These are phyloP conservation scores for Alternaria arbusti DNA, from an alignment of 2,329 filamentous ascomycete species.

Conservation along the genomic window DNA sequence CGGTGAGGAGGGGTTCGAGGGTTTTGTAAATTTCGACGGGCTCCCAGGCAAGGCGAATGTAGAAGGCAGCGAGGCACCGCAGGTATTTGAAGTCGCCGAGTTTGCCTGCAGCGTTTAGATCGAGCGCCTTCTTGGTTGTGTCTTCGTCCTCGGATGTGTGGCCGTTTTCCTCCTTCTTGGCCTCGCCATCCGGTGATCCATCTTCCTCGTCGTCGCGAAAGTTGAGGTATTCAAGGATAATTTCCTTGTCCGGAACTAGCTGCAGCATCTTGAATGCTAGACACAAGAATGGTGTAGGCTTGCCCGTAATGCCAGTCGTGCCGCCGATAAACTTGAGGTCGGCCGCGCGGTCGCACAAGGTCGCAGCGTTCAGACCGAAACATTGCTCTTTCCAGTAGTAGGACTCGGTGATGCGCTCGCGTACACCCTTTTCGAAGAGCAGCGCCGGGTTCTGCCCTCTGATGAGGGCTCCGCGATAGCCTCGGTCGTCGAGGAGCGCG, in stretches of 20 bases:
- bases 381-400: conserved; percentile 99
- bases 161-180: conserved; percentile 28
- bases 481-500: conserved; percentile 85
- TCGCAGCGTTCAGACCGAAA: conserved; percentile 86
- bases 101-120: conserved; percentile 38
- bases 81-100: conserved; percentile 72
- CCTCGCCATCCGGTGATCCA: conserved; percentile 41
- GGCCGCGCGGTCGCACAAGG: conserved; percentile 85
- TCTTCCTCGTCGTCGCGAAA: conserved; percentile 51
- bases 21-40: conserved; percentile 79
- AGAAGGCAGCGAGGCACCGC: conserved; percentile 87
- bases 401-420: conserved; percentile 91
- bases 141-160: conserved; percentile 5
- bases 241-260: conserved; percentile 77
- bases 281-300: conserved; percentile 91
- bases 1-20: conserved; percentile 82
- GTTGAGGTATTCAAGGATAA: conserved; percentile 80
- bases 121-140: conserved; percentile 17
- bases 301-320: conserved; percentile 82
- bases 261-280: conserved; percentile 94
- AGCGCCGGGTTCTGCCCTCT: conserved; percentile 94
- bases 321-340: conserved; percentile 86
- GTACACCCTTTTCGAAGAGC: conserved; percentile 93
- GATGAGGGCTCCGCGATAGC: conserved; percentile 75
- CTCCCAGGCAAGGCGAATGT: conserved; percentile 85